These are phyloP conservation scores for Neobulgaria alba DNA, from an alignment of 2,329 filamentous ascomycete genomes.

Conservation along the genomic window DNA sequence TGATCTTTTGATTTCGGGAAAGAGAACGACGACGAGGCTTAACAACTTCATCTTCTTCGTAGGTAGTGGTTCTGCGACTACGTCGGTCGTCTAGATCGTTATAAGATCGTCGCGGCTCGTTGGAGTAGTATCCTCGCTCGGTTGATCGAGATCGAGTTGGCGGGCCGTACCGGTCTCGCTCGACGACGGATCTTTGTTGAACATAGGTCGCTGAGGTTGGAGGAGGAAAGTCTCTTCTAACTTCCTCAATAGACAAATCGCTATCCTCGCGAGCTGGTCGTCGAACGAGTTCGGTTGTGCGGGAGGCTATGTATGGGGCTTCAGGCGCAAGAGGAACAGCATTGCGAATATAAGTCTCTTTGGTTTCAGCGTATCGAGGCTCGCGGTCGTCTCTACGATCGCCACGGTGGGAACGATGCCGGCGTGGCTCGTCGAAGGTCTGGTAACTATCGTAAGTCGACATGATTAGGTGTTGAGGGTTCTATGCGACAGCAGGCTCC, in stretches of 20 bases:
- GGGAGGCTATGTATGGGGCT: conserved; percentile 24
- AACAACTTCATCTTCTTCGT: conserved; percentile 49
- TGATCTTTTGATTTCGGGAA: conserved; percentile 56
- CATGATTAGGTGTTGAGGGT: neutral
- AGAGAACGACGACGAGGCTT: conserved; percentile 42
- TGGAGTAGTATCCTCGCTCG: conserved; percentile 49
- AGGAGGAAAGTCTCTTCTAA: conserved; percentile 76
- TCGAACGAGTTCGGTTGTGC: conserved; percentile 48
- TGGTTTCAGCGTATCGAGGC: conserved; percentile 43
- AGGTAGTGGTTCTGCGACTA: conserved; percentile 38
- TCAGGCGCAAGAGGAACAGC: conserved; percentile 18
- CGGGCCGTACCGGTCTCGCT: conserved; percentile 29
- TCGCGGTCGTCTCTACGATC: conserved; percentile 34
- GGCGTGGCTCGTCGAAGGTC: conserved; percentile 4
- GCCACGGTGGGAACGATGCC: conserved; percentile 22
- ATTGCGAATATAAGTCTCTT: conserved; percentile 27
- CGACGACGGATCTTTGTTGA: conserved; percentile 19
- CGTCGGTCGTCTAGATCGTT: conserved; percentile 38
- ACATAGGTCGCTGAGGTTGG: conserved; percentile 27
- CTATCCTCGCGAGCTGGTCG: conserved; percentile 59
- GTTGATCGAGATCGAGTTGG: conserved; percentile 55
- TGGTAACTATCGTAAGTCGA: conserved; percentile 10
- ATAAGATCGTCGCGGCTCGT: conserved; percentile 38
- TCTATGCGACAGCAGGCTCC: neutral
- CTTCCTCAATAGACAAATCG: conserved; percentile 69